A percentile compares a stretch with the other conserved stretches of the same genome.
phyloP scores from a whole-genome alignment of 2,329 filamentous ascomycete species.

The Diaporthe humulicola region DNA sequence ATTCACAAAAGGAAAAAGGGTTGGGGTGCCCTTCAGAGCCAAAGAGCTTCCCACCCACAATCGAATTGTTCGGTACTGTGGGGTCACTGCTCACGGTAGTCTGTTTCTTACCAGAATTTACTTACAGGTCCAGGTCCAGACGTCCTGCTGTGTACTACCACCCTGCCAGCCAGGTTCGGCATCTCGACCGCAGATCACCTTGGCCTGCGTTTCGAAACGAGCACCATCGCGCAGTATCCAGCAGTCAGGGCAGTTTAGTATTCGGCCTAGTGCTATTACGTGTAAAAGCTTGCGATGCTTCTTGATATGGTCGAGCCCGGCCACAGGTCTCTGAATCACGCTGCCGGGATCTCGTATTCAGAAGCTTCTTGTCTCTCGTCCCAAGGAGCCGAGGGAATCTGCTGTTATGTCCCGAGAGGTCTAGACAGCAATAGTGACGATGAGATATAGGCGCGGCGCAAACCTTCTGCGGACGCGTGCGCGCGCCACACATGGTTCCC shows the following conservation, averaged over 20 bases:
- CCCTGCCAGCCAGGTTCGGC: not conserved
- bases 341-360: constrained; percentile 9
- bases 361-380: constrained; percentile 18
- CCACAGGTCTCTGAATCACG: not conserved
- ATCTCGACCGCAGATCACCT: constrained; percentile 21
- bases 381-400: not conserved
- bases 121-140: not conserved
- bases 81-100: constrained; percentile 6
- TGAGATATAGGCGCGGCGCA: not conserved
- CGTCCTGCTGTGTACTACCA: not conserved
- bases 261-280: not conserved
- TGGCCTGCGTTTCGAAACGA: constrained; percentile 26
- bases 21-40: constrained; percentile 3
- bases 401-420: not conserved
- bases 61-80: constrained; percentile 2
- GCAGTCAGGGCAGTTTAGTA: not conserved
- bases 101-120: not conserved
- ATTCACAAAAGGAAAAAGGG: not conserved
- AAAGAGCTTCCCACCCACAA: not conserved
- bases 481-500: not conserved
- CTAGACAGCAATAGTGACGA: not conserved
- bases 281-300: constrained; percentile 23
- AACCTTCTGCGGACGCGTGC: not conserved
- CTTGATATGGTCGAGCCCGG: constrained; percentile 1
- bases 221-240: constrained; percentile 5